These are phyloP conservation scores for Stipa capillata DNA, from an alignment of 176 grass and related monocot species.

Conservation along the genomic window DNA sequence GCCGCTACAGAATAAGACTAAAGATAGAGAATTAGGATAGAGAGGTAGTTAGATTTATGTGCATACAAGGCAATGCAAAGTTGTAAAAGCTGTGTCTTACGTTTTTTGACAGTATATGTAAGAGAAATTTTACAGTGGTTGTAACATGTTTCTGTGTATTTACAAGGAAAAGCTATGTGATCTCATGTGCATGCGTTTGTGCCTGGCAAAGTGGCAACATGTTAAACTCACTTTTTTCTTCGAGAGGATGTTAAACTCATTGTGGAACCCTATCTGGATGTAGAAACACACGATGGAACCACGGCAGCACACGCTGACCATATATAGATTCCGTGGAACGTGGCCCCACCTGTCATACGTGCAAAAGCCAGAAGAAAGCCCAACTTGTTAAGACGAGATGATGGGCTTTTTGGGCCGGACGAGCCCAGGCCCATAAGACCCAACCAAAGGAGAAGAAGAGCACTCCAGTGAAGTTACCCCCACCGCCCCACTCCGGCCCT, in stretches of 20 bases:
- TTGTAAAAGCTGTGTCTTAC: conserved; percentile 14
- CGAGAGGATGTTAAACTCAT: no score
- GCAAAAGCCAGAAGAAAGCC: no score
- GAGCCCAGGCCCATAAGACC: background rate
- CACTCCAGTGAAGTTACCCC: background rate
- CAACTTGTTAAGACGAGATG: no score
- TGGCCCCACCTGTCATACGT: background rate
- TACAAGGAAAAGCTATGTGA: background rate
- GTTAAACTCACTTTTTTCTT: no score
- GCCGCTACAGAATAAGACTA: conserved; percentile 22
- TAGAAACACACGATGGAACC: no score
- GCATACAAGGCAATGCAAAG: conserved; percentile 24
- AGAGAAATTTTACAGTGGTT: conserved; percentile 3
- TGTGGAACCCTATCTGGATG: no score
- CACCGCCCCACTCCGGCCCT: background rate
- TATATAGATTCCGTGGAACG: no score
- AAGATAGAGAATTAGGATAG: conserved; percentile 27
- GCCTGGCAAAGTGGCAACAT: background rate
- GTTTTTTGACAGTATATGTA: conserved; percentile 27
- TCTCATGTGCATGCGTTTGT: background rate
- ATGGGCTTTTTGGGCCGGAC: background rate
- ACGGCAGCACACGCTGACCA: no score
- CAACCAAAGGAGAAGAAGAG: background rate
- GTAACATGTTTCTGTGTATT: background rate
- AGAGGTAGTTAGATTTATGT: conserved; percentile 36